phyloP scores from a whole-genome alignment of 2,329 filamentous ascomycete genomes.

The Stemphylium lycopersici region DNA sequence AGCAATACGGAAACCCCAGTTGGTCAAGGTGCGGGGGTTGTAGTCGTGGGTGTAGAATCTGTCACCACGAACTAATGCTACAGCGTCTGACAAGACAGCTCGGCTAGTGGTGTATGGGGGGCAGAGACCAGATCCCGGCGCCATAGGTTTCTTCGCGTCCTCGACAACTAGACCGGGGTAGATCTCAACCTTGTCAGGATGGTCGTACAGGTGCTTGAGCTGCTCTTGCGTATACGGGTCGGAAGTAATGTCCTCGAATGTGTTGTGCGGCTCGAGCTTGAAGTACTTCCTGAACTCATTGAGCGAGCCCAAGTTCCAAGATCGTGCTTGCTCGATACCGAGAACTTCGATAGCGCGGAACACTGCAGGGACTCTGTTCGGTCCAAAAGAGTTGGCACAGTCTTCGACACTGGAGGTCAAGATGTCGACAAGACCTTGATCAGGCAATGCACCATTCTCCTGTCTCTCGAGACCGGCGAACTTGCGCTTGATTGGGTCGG shows the following conservation, averaged over 20 bases:
- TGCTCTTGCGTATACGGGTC: slow-evolving; percentile 72
- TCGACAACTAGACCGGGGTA: slow-evolving; percentile 81
- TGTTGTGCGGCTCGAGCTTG: slow-evolving; percentile 74
- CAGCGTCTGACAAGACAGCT: slow-evolving; percentile 77
- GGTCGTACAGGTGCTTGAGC: slow-evolving; percentile 67
- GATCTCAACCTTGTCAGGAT: slow-evolving; percentile 79
- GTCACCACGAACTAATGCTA: slow-evolving; percentile 78
- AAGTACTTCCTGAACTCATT: slow-evolving; percentile 89
- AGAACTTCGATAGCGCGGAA: slow-evolving; percentile 80
- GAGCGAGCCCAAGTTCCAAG: slow-evolving; percentile 77
- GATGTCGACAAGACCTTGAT: slow-evolving; percentile 77
- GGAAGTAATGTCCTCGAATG: slow-evolving; percentile 83
- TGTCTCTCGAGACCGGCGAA: slow-evolving; percentile 72
- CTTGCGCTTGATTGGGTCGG: slow-evolving; percentile 71
- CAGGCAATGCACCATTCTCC: slow-evolving; percentile 70
- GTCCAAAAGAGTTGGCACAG: slow-evolving; percentile 65
- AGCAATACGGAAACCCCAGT: slow-evolving; percentile 81
- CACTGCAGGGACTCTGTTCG: slow-evolving; percentile 73
- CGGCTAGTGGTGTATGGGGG: slow-evolving; percentile 79
- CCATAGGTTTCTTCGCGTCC: slow-evolving; percentile 73
- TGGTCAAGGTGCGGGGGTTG: slow-evolving; percentile 73
- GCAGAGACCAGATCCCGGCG: slow-evolving; percentile 72
- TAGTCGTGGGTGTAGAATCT: slow-evolving; percentile 80
- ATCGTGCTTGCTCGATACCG: slow-evolving; percentile 76
- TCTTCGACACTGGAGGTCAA: slow-evolving; percentile 75